Base-by-base conservation (phyloP, 495 filamentous ascomycete species). In the Copromyces sp. region DNA sequence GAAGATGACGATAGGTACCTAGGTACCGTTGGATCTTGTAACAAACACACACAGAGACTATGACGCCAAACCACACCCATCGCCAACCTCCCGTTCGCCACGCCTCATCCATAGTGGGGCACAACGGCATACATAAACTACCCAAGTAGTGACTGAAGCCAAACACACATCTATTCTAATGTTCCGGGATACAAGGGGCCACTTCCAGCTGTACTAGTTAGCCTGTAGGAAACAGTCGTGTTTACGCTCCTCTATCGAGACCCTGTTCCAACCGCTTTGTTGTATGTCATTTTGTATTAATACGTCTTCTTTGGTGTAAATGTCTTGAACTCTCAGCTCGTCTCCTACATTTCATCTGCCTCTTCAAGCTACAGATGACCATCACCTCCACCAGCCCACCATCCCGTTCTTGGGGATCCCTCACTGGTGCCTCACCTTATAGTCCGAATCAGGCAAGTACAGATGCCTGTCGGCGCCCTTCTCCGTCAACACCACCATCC, bases 401-500 rank as follows among this genome's bases (percentile, higher is more conserved):
- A 71, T 37, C 69, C 61, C 61, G 69, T 45, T 38, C 37, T 39
- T 35, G 35, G n/a, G 29, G 39, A 65, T 73, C n/a, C 35, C 69
- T 79, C 77, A 80, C 70, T 74, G 68, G 77, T 84, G 82, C 73
- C 84, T 79, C 69, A 84, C 81, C 77, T 86, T 87, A 83, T 97
- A 97, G 69, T 88, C 89, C 74, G 91, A 90, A 85, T 97, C 93
- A 69, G 94, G 94, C 79, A 97, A 84, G 81, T 97, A 97, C 76
- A 97, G 82, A 82, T 97, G 94, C 81, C 94, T 88, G 81, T 92
- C 87, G 4, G 94, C 94, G n/a, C 94, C 94, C 80, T 91, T 86
- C 79, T 84, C 83, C 71, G 95, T 99, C 84, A 99, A 82, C 69
- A 99, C 95, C 70, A 98, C 96, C 92, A 99, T 89, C 74, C 95